Evolutionary conservation across 2,329 filamentous ascomycete genomes (phyloP).

Genomic region (Mollisiaceae sp.): DNA sequence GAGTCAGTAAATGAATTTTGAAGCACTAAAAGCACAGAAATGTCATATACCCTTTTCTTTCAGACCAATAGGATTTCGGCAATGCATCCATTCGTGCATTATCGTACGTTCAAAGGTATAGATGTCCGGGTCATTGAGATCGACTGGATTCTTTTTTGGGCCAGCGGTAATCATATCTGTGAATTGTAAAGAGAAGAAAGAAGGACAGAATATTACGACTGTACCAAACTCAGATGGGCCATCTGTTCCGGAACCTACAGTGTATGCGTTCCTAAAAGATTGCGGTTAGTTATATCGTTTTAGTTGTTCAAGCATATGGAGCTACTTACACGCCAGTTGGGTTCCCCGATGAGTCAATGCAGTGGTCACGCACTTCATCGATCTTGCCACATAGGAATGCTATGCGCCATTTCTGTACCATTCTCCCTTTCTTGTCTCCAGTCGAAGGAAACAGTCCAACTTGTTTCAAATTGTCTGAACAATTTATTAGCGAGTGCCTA

Average conservation of each 20-base stretch:
- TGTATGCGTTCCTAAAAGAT: background rate
- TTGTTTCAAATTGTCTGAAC: background rate
- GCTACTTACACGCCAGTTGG: background rate
- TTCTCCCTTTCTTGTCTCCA: background rate
- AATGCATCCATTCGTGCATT: slow-evolving; percentile 5
- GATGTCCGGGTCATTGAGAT: background rate
- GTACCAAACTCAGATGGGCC: background rate
- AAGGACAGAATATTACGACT: background rate
- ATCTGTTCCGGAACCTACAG: background rate
- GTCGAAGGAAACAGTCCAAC: background rate
- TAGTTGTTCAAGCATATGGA: background rate
- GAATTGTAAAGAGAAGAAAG: background rate
- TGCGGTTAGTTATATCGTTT: background rate
- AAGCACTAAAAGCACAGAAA: too few species aligned
- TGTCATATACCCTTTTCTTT: background rate
- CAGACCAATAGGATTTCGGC: background rate
- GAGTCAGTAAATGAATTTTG: background rate
- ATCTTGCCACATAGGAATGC: background rate
- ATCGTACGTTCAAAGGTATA: background rate
- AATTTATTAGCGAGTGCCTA: background rate
- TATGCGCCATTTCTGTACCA: background rate
- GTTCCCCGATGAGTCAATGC: background rate
- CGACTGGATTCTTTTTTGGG: background rate
- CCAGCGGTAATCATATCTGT: background rate
- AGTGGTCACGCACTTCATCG: background rate